Conservation (phyloP, 768 basidiomycete species). For the Porphyrellus cyaneotinctus region DNA sequence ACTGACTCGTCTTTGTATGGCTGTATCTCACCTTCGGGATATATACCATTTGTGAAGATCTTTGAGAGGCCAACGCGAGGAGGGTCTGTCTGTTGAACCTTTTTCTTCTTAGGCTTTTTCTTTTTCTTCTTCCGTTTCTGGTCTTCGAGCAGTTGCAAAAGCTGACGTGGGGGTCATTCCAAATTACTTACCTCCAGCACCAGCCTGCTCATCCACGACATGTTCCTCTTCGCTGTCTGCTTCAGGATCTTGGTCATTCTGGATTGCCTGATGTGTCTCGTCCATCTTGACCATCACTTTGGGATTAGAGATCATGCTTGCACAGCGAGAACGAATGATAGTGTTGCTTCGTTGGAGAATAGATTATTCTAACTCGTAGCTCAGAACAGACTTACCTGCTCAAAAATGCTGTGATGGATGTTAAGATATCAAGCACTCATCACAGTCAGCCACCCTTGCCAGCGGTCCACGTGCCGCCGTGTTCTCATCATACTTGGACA, state of each 20-base stretch:
- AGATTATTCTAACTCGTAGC: background rate
- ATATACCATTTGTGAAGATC: conserved; percentile 81
- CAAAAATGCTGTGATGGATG: too few species aligned
- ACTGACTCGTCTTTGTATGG: conserved; percentile 90
- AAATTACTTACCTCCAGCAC: conserved; percentile 26
- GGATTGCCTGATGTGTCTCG: conserved; percentile 10
- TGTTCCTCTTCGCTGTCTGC: conserved; percentile 35
- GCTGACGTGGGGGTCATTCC: background rate
- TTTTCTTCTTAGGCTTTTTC: conserved; percentile 89
- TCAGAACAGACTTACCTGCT: background rate
- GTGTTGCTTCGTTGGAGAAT: background rate
- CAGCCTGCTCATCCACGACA: conserved; percentile 19
- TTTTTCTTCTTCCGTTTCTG: conserved; percentile 92
- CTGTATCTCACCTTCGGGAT: conserved; percentile 88
- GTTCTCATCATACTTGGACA: background rate
- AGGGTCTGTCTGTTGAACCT: conserved; percentile 80
- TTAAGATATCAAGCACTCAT: too few species aligned
- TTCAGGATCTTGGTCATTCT: conserved; percentile 21
- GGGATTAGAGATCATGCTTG: conserved; percentile 20
- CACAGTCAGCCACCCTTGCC: too few species aligned
- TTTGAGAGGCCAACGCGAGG: conserved; percentile 86
- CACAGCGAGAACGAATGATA: background rate
- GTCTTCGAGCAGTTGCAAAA: conserved; percentile 28
- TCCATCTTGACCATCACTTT: conserved; percentile 9
- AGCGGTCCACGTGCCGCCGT: too few species aligned